A percentile compares a stretch with the other conserved stretches of the same genome.
phyloP scores from a whole-genome alignment of 139 green algal genomes.

The Coccomyxa sp. region DNA sequence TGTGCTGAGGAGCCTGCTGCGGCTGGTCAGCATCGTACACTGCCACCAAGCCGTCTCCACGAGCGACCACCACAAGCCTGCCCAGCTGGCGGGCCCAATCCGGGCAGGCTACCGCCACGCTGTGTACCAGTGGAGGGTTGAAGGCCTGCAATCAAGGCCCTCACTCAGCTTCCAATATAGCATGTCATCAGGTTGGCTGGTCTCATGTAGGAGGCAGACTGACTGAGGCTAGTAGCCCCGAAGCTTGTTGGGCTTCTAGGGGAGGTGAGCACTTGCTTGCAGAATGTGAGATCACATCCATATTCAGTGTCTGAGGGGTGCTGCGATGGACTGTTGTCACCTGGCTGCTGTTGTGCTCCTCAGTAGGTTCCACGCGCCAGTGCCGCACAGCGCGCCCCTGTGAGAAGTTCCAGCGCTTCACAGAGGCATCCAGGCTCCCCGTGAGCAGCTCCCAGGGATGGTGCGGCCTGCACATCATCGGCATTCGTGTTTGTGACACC shows the following conservation, averaged over 20 bases:
- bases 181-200: too few relatives aligned
- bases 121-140: slow-evolving; percentile 64
- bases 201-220: too few relatives aligned
- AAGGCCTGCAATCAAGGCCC: slow-evolving; percentile 40
- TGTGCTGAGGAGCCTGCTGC: not conserved
- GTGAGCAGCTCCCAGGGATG: slow-evolving; percentile 57
- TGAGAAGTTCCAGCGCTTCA: slow-evolving; percentile 48
- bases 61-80: slow-evolving; percentile 30
- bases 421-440: slow-evolving; percentile 49
- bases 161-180: too few relatives aligned
- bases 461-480: too few relatives aligned
- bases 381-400: slow-evolving; percentile 8
- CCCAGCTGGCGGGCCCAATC: not conserved
- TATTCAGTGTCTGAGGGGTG: too few relatives aligned
- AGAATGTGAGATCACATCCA: too few relatives aligned
- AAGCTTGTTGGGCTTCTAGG: too few relatives aligned
- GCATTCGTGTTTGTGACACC: too few relatives aligned
- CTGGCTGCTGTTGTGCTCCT: slow-evolving; percentile 24
- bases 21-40: slow-evolving; percentile 30
- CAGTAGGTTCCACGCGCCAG: not conserved
- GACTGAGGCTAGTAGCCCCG: too few relatives aligned
- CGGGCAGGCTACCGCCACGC: slow-evolving; percentile 19
- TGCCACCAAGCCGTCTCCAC: slow-evolving; percentile 43
- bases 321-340: slow-evolving; percentile 23
- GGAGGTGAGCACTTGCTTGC: too few relatives aligned